Percentiles rank a stretch among this genome's conserved stretches.
Evolutionary conservation across 2,329 filamentous ascomycete genomes (phyloP).

Genomic region (Pseudogymnoascus sp.): DNA sequence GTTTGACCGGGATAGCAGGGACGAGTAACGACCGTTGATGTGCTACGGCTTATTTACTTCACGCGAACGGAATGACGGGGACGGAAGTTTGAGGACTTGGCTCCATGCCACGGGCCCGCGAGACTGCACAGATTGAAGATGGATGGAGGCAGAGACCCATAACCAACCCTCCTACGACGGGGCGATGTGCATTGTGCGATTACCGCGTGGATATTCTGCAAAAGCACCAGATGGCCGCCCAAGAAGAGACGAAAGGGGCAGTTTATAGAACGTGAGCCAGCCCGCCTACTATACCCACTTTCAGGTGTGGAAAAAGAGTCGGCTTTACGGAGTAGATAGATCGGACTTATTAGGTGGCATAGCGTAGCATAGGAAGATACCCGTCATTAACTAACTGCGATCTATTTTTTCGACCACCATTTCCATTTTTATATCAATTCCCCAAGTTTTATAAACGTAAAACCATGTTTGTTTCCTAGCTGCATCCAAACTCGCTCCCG

Average conservation of each 20-base stretch:
- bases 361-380: not conserved
- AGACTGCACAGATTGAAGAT: not conserved
- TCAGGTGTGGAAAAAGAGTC: not conserved
- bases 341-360: not conserved
- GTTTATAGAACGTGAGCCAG: not conserved
- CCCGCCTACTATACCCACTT: not conserved
- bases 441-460: not conserved
- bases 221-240: not conserved
- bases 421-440: no score
- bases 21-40: not conserved
- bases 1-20: slow-evolving; percentile 20
- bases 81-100: not conserved
- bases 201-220: not conserved
- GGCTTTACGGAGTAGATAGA: not conserved
- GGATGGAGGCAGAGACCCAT: no score
- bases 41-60: not conserved
- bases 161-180: not conserved
- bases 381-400: not conserved
- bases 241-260: not conserved
- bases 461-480: not conserved
- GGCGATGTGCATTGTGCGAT: not conserved
- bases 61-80: not conserved
- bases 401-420: not conserved
- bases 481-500: not conserved
- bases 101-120: not conserved